Percentiles rank a stretch among this genome's conserved stretches.
Conservation (phyloP, 331 rosid species). For the Malus hybrid region DNA sequence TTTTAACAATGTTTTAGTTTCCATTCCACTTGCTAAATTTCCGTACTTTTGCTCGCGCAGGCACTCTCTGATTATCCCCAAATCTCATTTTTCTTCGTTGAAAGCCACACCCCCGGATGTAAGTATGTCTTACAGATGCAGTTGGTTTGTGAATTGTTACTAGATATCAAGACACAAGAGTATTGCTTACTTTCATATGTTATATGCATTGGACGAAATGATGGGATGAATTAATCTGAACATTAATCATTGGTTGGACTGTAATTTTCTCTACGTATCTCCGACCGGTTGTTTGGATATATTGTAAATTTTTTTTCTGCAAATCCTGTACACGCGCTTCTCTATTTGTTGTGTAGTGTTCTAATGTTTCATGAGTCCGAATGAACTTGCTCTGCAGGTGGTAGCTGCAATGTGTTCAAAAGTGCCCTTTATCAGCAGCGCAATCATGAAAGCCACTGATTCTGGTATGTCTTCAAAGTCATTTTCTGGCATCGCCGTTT, state of each 20-base stretch:
- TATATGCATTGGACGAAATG: neutral
- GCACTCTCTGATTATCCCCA: conserved; percentile 95
- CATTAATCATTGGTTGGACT: neutral
- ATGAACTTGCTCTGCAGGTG: conserved; percentile 49
- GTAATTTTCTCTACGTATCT: neutral
- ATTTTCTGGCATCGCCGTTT: neutral
- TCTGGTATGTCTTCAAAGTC: conserved; percentile 44
- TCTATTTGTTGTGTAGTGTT: neutral
- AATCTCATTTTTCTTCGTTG: conserved; percentile 74
- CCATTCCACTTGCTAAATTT: neutral
- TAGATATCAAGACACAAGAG: too few relatives aligned
- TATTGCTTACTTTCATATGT: neutral
- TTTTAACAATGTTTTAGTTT: neutral
- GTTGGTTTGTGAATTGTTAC: too few relatives aligned
- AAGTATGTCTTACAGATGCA: conserved; percentile 24
- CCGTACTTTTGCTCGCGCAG: conserved; percentile 33
- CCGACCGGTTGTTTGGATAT: neutral
- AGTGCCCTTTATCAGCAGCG: conserved; percentile 83
- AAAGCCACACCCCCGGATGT: conserved; percentile 87
- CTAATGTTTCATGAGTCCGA: conserved; percentile 4
- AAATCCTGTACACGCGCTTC: neutral
- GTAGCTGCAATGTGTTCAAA: conserved; percentile 95
- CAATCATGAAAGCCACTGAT: conserved; percentile 83
- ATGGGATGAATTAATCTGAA: neutral
- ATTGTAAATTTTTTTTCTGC: neutral